phyloP scores from a whole-genome alignment of 371 early-diverging fungal species.

The Mortierella sp. region DNA sequence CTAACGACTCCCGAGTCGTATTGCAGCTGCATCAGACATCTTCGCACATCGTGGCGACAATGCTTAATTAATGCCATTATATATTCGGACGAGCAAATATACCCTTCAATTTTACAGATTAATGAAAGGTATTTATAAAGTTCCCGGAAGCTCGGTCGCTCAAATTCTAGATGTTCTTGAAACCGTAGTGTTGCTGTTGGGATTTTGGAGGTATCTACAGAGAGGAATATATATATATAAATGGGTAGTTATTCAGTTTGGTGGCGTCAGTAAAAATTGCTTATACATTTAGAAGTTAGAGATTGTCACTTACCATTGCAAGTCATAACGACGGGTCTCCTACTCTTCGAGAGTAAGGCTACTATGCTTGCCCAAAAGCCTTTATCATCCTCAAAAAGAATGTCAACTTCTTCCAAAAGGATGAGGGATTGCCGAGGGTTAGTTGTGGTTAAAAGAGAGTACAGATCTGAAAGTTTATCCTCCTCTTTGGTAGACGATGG shows the following conservation, averaged over 20 bases:
- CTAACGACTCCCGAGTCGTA: conserved; percentile 40
- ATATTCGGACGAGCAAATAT: conserved; percentile 41
- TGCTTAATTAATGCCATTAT: conserved; percentile 30
- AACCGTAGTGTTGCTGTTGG: conserved; percentile 32
- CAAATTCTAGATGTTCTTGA: conserved; percentile 50
- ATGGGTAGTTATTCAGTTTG: not conserved
- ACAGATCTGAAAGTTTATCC: conserved; percentile 45
- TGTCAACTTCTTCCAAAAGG: conserved; percentile 86
- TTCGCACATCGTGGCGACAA: conserved; percentile 35
- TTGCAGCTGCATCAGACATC: conserved; percentile 49
- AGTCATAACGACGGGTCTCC: conserved; percentile 86
- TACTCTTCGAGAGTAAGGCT: conserved; percentile 77
- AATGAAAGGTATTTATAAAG: conserved; percentile 33
- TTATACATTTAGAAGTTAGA: not conserved
- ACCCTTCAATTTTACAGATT: conserved; percentile 46
- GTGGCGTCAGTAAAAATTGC: not conserved
- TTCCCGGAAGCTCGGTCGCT: conserved; percentile 31
- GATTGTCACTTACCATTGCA: conserved; percentile 71
- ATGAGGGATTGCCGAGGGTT: conserved; percentile 73
- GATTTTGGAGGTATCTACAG: conserved; percentile 38
- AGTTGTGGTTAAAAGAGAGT: conserved; percentile 44
- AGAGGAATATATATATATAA: not conserved
- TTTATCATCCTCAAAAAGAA: conserved; percentile 86
- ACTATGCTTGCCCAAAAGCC: conserved; percentile 83
- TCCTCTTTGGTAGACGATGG: conserved; percentile 15